Conservation (phyloP, 305 asterid genomes). For the Fraxinus sp. region DNA sequence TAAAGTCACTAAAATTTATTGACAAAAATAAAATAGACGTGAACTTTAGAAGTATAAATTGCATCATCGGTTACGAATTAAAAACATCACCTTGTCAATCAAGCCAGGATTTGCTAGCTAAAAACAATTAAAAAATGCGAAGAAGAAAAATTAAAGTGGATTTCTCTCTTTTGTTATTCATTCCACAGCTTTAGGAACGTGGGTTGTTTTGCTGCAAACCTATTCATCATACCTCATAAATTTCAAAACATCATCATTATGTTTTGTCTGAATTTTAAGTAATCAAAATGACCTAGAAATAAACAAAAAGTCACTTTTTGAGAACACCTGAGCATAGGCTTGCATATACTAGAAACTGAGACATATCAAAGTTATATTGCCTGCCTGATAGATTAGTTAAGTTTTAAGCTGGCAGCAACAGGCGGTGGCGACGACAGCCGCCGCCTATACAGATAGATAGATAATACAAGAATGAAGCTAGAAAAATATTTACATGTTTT, state of each 20-base stretch:
- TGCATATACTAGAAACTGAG: not conserved
- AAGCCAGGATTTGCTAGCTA: not conserved
- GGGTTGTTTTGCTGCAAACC: constrained; percentile 31
- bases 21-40: not conserved
- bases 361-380: not conserved
- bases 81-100: not conserved
- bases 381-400: not conserved
- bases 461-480: not conserved
- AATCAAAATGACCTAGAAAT: not conserved
- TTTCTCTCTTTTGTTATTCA: not conserved
- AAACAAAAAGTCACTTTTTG: not conserved
- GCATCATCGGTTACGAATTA: not conserved
- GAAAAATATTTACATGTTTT: not conserved
- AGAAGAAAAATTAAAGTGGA: constrained; percentile 4
- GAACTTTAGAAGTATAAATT: not conserved
- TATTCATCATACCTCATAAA: not conserved
- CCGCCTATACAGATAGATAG: not conserved
- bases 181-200: constrained; percentile 37
- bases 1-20: not conserved
- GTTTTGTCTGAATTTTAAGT: constrained; percentile 17
- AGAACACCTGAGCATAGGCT: not conserved
- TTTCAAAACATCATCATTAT: constrained; percentile 32
- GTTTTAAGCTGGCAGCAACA: not conserved
- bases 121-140: constrained; percentile 5
- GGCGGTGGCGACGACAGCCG: not conserved